These are phyloP conservation scores for Hypoxylon sp. DNA, from an alignment of 2,329 filamentous ascomycete species.

Conservation along the genomic window DNA sequence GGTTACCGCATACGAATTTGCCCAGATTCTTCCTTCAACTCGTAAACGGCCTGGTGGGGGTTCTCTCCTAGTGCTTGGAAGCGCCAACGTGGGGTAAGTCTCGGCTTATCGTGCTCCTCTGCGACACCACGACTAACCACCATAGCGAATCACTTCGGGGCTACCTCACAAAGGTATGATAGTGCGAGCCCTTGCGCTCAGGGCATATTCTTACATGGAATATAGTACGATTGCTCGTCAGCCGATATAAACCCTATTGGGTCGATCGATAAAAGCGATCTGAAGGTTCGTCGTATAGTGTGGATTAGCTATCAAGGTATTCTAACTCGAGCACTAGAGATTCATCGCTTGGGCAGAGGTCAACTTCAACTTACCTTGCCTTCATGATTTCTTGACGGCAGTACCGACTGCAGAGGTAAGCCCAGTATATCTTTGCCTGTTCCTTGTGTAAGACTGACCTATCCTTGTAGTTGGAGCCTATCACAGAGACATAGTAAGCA, in stretches of 20 bases:
- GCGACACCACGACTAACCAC: background rate
- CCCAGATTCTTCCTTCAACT: conserved; percentile 72
- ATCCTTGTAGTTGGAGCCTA: conserved; percentile 68
- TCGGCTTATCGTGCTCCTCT: background rate
- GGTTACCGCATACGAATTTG: conserved; percentile 75
- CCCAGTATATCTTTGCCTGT: background rate
- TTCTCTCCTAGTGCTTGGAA: conserved; percentile 75
- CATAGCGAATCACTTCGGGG: conserved; percentile 62
- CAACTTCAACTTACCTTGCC: conserved; percentile 74
- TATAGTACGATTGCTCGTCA: conserved; percentile 38
- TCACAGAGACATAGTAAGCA: conserved; percentile 68
- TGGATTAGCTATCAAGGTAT: background rate
- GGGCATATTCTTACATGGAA: background rate
- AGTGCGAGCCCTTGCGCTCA: background rate
- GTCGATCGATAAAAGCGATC: conserved; percentile 68
- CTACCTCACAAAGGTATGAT: conserved; percentile 51
- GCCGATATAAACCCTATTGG: conserved; percentile 71
- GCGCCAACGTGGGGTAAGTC: conserved; percentile 55
- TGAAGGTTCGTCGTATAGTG: background rate
- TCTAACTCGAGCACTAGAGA: background rate
- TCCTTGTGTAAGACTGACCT: background rate
- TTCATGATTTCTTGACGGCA: conserved; percentile 76
- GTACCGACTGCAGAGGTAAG: conserved; percentile 69
- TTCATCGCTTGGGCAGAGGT: conserved; percentile 77
- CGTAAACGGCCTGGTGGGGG: conserved; percentile 69